phyloP scores from a whole-genome alignment of 139 green algal genomes.

The Micractinium sp. region DNA sequence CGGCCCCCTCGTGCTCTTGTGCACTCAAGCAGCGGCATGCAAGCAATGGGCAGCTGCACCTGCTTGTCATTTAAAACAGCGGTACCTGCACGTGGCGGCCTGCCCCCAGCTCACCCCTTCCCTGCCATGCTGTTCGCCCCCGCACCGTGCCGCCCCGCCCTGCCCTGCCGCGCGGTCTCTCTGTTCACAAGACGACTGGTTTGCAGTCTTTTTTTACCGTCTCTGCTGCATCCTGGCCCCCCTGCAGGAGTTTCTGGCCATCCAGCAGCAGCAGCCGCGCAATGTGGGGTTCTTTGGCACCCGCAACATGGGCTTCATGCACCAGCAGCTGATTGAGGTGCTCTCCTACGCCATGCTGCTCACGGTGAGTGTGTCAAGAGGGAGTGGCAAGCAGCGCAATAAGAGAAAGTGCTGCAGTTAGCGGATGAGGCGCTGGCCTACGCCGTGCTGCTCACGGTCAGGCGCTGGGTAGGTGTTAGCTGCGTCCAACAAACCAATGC shows the following conservation, averaged over 20 bases:
- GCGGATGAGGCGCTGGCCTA: neutral
- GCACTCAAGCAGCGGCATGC: too few relatives aligned
- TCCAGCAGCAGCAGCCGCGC: conserved; percentile 92
- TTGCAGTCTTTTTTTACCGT: too few relatives aligned
- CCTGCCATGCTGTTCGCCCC: neutral
- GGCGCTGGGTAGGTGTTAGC: too few relatives aligned
- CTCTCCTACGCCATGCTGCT: conserved; percentile 97
- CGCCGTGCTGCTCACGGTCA: neutral
- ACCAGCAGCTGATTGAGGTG: conserved; percentile 99
- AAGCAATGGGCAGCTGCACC: too few relatives aligned
- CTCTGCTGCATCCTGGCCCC: neutral
- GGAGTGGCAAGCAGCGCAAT: too few relatives aligned
- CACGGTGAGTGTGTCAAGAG: conserved; percentile 67
- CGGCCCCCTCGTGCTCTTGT: too few relatives aligned
- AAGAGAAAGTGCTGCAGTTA: too few relatives aligned
- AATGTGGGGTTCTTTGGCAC: conserved; percentile 98
- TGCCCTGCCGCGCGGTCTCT: too few relatives aligned
- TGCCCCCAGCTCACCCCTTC: neutral
- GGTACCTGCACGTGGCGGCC: too few relatives aligned
- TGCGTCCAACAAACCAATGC: too few relatives aligned
- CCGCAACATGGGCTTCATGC: conserved; percentile 97
- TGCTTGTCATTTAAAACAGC: too few relatives aligned
- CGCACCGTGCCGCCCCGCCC: neutral
- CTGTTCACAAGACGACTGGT: too few relatives aligned
- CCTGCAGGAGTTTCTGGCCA: conserved; percentile 95